These are phyloP conservation scores for Dysphania ambrosioides DNA, from an alignment of 148 eudicot genomes.

Conservation along the genomic window DNA sequence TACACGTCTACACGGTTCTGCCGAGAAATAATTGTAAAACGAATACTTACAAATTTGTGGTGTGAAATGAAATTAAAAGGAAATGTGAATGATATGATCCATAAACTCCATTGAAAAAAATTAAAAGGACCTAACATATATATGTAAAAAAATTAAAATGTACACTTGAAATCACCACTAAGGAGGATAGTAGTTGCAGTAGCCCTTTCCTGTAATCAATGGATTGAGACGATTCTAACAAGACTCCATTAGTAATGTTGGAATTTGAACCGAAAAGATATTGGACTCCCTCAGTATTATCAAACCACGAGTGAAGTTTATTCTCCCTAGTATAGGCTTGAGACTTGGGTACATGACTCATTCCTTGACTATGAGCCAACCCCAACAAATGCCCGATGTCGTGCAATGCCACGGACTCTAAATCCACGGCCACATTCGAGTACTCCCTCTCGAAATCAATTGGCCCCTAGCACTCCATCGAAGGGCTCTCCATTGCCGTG, in stretches of 20 bases:
- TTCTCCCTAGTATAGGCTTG: slow-evolving; percentile 56
- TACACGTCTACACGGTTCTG: no score
- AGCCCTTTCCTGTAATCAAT: slow-evolving; percentile 12
- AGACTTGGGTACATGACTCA: slow-evolving; percentile 80
- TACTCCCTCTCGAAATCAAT: slow-evolving; percentile 46
- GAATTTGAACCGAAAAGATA: slow-evolving; percentile 75
- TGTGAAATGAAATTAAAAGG: no score
- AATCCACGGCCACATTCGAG: slow-evolving; percentile 58
- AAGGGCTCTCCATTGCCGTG: slow-evolving; percentile 88
- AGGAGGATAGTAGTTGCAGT: slow-evolving; percentile 1
- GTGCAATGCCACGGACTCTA: slow-evolving; percentile 80
- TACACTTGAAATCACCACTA: slow-evolving; percentile 9
- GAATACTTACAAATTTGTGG: no score
- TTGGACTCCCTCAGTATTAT: slow-evolving; percentile 73
- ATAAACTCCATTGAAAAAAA: not conserved
- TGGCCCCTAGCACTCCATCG: slow-evolving; percentile 80
- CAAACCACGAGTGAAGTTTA: slow-evolving; percentile 48
- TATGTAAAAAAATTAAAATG: not conserved
- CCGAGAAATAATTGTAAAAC: no score
- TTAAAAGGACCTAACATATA: not conserved
- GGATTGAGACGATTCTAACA: slow-evolving; percentile 39
- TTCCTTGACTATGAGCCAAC: slow-evolving; percentile 57
- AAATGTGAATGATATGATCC: no score
- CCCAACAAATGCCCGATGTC: slow-evolving; percentile 86
- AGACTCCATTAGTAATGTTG: slow-evolving; percentile 44